Evolutionary conservation across 2,329 filamentous ascomycete genomes (phyloP).

Genomic region (Torrubiellomyces zombiae): DNA sequence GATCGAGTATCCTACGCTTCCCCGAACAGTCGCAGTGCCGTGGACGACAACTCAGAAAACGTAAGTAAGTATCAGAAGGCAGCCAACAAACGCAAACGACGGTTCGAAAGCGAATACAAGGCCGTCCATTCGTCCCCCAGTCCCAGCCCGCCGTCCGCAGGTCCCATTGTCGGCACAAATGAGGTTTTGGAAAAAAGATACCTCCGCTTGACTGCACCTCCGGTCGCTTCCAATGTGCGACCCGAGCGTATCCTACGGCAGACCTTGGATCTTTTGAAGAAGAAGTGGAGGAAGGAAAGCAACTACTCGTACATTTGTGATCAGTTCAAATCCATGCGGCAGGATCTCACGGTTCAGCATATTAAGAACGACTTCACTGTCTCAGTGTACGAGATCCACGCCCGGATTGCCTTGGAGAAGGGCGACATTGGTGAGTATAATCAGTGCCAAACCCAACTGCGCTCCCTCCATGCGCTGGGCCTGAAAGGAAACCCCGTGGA

Average conservation of each 20-base stretch:
- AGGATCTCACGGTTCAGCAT: slow-evolving; percentile 94
- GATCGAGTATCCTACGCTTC: slow-evolving; percentile 55
- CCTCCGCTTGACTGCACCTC: slow-evolving; percentile 79
- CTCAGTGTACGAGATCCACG: slow-evolving; percentile 91
- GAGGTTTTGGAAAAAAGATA: slow-evolving; percentile 83
- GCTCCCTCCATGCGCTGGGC: slow-evolving; percentile 73
- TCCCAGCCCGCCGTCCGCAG: slow-evolving; percentile 37
- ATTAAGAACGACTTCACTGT: slow-evolving; percentile 96
- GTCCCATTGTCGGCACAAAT: slow-evolving; percentile 74
- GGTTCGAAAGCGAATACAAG: slow-evolving; percentile 58
- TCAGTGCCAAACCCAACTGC: slow-evolving; percentile 97
- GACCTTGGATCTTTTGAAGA: slow-evolving; percentile 76
- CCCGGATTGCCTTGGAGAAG: slow-evolving; percentile 92
- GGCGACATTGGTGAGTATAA: slow-evolving; percentile 99
- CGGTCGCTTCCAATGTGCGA: slow-evolving; percentile 76
- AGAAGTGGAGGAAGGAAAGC: slow-evolving; percentile 83
- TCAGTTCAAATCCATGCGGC: slow-evolving; percentile 95
- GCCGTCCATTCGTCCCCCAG: slow-evolving; percentile 37
- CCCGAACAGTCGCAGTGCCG: slow-evolving; percentile 21
- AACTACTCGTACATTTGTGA: slow-evolving; percentile 98
- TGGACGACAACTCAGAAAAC: slow-evolving; percentile 31
- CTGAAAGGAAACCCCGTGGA: slow-evolving; percentile 82
- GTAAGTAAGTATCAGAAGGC: slow-evolving; percentile 77
- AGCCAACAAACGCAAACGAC: slow-evolving; percentile 72
- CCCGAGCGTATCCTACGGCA: slow-evolving; percentile 66